A percentile compares a stretch with the other conserved stretches of the same genome.
phyloP scores from a whole-genome alignment of 306 rosid species.

The Crataegus laevigata region DNA sequence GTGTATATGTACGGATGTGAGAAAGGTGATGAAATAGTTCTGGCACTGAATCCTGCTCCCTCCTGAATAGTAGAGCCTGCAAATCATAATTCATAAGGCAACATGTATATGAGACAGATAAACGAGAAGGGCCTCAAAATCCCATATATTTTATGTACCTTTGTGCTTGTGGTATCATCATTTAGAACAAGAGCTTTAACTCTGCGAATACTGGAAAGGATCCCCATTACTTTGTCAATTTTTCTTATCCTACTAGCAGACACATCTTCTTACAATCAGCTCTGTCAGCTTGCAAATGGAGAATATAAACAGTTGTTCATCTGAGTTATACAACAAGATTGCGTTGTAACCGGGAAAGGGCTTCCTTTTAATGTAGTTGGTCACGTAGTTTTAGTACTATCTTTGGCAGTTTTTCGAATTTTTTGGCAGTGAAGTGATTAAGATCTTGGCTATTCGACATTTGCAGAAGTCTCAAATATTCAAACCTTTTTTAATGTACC shows the following conservation, averaged over 20 bases:
- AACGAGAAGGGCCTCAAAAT: no score
- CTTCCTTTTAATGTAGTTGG: no score
- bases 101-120: no score
- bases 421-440: neutral
- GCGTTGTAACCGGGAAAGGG: neutral
- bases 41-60: no score
- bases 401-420: neutral
- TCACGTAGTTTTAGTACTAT: neutral
- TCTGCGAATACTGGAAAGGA: neutral
- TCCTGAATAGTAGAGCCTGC: no score
- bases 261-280: constrained; percentile 59
- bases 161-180: neutral
- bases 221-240: neutral
- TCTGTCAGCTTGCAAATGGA: constrained; percentile 80
- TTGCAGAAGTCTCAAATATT: neutral
- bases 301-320: constrained; percentile 71
- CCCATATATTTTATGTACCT: neutral
- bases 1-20: no score
- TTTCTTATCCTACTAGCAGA: constrained; percentile 39
- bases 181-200: neutral
- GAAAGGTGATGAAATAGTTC: no score
- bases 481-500: neutral
- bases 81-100: no score
- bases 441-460: neutral
- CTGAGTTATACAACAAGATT: constrained; percentile 24